A percentile compares a stretch with the other conserved stretches of the same genome.
Conservation (phyloP, 139 green algal genomes). For the Axilococcus clingmanii region DNA sequence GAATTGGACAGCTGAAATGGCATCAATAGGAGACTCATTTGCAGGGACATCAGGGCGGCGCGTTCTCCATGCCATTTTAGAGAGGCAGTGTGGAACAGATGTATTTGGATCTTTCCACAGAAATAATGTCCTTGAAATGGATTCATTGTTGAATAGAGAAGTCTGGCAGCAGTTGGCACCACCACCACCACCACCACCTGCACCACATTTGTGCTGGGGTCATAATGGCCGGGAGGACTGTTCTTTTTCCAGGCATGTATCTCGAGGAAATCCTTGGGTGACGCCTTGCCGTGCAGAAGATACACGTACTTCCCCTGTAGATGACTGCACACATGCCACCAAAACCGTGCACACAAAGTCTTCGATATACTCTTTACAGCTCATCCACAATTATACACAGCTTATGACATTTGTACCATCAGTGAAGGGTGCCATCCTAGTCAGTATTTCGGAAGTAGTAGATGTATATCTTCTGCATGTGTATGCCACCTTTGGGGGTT, state of each 20-base stretch:
- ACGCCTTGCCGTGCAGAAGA: not conserved
- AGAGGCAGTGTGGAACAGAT: constrained; percentile 30
- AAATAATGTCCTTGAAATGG: constrained; percentile 34
- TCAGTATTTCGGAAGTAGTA: constrained; percentile 33
- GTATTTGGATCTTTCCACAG: constrained; percentile 35
- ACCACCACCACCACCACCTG: constrained; percentile 4
- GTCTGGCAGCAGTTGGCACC: constrained; percentile 39
- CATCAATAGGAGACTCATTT: constrained; percentile 34
- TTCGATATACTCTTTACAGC: not conserved
- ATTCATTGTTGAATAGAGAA: constrained; percentile 41
- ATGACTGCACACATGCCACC: not conserved
- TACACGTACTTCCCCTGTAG: not conserved
- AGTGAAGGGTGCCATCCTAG: constrained; percentile 21
- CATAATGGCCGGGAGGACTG: constrained; percentile 1
- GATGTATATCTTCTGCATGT: constrained; percentile 41
- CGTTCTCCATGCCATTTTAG: constrained; percentile 20
- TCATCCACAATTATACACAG: constrained; percentile 20
- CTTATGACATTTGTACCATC: constrained; percentile 38
- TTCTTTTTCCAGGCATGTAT: not conserved
- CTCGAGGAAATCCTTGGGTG: not conserved
- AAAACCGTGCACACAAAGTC: not conserved
- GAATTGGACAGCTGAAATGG: constrained; percentile 39
- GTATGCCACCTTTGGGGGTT: constrained; percentile 31
- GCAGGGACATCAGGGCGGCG: constrained; percentile 14
- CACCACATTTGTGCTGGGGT: too few relatives aligned